Conservation (phyloP, 495 filamentous ascomycete genomes). For the Daldinia loculata region DNA sequence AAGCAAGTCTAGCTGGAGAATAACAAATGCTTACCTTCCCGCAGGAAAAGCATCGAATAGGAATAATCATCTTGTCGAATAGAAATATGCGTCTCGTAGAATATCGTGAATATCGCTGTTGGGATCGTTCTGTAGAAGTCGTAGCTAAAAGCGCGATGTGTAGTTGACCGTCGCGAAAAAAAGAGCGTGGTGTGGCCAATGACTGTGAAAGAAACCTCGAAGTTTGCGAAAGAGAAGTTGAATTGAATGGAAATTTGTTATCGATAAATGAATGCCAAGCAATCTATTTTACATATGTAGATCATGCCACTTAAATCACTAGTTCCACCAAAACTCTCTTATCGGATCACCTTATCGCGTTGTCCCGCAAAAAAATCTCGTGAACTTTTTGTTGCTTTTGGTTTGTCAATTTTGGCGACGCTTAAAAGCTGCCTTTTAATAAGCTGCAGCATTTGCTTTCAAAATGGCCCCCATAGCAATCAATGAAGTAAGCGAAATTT, state of each 20-base stretch:
- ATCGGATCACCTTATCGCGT: slow-evolving; percentile 37
- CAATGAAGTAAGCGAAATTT: slow-evolving; percentile 25
- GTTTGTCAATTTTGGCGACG: slow-evolving; percentile 9
- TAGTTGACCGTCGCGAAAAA: slow-evolving; percentile 4
- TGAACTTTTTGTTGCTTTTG: slow-evolving; percentile 33
- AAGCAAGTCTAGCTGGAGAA: background rate
- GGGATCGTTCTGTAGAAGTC: background rate
- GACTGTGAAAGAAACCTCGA: background rate
- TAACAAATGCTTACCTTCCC: slow-evolving; percentile 76
- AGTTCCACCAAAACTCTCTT: slow-evolving; percentile 24
- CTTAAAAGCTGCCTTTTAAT: slow-evolving; percentile 5
- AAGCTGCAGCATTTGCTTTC: slow-evolving; percentile 4
- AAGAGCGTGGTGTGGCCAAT: background rate
- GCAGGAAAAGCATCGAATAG: slow-evolving; percentile 97
- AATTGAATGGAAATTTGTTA: slow-evolving; percentile 17
- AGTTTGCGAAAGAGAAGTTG: slow-evolving; percentile 3
- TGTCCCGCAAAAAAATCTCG: slow-evolving; percentile 40
- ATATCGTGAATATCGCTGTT: slow-evolving; percentile 5
- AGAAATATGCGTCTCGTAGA: slow-evolving; percentile 11
- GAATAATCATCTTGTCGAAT: slow-evolving; percentile 85
- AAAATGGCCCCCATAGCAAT: slow-evolving; percentile 35
- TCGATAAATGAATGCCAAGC: slow-evolving; percentile 25
- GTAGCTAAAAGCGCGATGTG: background rate
- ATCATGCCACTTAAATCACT: background rate
- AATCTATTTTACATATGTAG: background rate